Evolutionary conservation across 441 rosid species (phyloP), one percentile per base, ranked within the genome.

Genomic region (Populus hybrid): DNA sequence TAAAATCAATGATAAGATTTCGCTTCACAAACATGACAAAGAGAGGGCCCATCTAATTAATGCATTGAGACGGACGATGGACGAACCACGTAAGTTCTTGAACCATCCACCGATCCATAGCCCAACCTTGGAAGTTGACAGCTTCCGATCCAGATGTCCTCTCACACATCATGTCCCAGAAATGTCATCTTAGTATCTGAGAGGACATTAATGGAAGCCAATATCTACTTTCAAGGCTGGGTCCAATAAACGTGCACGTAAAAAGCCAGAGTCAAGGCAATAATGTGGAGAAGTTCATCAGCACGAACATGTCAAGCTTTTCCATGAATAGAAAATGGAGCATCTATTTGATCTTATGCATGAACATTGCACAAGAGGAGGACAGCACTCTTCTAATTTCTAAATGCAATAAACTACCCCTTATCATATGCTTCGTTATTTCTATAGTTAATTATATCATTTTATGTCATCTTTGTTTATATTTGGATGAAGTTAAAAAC

Each of bases 51-150:
- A 72, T 64, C 3, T 14, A 36, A 38, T 63, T 26, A 73, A 54
- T 36, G 70, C 50, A 50, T 5, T 57, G 26, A 63, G 10, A 24
- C 28, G 40, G 67, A 75, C 70, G 30, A 65, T 10, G 36, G 14
- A 65, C 7, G 36, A 32, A 73, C 69, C 76, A 65, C 61, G 66
- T 71, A 40, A 76, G 26, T 23, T 36, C 70, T 78, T 70, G 46
- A 71, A 42, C 74, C 81, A 73, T 61, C 75, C 38, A 68, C 68
- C 68, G 69, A 26, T 24, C 38, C 5, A 20, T 66, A 74, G 46
- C 75, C 74, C 63, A 72, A 73, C 76, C 36, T 76, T 34, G 5
- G 64, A 79, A 23, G 70, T 20, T 57, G 40, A 76, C 73, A 79
- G 77, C 73, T 46, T 34, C 30, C 72, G 0, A 30, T 32, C 67